Percentiles rank a stretch among this genome's conserved stretches.
Evolutionary conservation across 2,329 filamentous ascomycete genomes (phyloP).

Genomic region (Mycosphaerella sp.): DNA sequence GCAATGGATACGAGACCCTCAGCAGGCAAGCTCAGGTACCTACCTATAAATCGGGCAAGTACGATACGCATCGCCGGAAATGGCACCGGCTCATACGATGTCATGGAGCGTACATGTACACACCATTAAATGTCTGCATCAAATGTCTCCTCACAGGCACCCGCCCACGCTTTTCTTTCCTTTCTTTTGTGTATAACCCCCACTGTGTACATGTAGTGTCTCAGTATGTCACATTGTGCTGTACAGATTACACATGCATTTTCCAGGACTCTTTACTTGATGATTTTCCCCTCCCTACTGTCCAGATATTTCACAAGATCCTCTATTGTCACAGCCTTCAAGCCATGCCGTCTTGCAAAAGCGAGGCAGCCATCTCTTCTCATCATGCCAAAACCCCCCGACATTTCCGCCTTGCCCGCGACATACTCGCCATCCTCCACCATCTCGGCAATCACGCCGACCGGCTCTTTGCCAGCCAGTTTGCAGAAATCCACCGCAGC

Average conservation of each 20-base stretch:
- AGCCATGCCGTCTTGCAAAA: constrained; percentile 81
- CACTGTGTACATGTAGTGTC: not conserved
- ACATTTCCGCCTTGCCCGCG: constrained; percentile 58
- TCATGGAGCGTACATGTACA: too few relatives aligned
- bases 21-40: too few relatives aligned
- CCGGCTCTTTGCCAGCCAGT: constrained; percentile 68
- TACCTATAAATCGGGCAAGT: too few relatives aligned
- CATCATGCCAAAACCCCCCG: constrained; percentile 75
- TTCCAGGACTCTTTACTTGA: constrained; percentile 9
- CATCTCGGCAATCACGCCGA: constrained; percentile 82
- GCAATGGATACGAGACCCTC: too few relatives aligned
- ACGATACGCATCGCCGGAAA: too few relatives aligned
- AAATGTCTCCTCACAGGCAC: too few relatives aligned
- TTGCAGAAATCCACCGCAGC: constrained; percentile 86
- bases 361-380: constrained; percentile 76
- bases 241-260: constrained; percentile 3
- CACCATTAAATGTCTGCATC: too few relatives aligned
- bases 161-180: too few relatives aligned
- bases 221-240: not conserved
- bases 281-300: constrained; percentile 19
- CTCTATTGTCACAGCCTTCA: constrained; percentile 94
- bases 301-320: constrained; percentile 76
- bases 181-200: not conserved
- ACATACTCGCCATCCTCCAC: constrained; percentile 77
- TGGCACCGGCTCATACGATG: too few relatives aligned